Conservation (phyloP, 177 flowering plant species). For the Telopea speciosissima region DNA sequence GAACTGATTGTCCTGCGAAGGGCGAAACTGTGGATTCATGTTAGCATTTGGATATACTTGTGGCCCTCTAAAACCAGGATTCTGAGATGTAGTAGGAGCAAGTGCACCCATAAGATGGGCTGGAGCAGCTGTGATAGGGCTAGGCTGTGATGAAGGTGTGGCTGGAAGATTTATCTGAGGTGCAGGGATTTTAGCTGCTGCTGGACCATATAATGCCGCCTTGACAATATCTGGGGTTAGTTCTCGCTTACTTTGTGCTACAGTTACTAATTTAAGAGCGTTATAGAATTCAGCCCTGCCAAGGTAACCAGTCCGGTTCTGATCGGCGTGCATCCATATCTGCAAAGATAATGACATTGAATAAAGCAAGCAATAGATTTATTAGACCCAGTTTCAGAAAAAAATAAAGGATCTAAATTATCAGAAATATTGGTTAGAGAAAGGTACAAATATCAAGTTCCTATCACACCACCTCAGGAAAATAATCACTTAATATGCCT, state of each 20-base stretch:
- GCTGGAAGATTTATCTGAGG: slow-evolving; percentile 72
- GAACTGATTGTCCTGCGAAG: slow-evolving; percentile 40
- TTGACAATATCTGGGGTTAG: slow-evolving; percentile 88
- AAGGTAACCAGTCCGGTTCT: slow-evolving; percentile 62
- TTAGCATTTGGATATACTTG: slow-evolving; percentile 26
- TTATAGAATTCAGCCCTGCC: slow-evolving; percentile 84
- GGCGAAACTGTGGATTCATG: slow-evolving; percentile 41
- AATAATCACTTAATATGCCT: no score
- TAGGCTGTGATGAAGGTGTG: slow-evolving; percentile 38
- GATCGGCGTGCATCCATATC: slow-evolving; percentile 89
- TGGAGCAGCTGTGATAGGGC: slow-evolving; percentile 30
- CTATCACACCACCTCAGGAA: no score
- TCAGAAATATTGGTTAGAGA: no score
- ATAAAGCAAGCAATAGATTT: no score
- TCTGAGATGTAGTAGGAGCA: slow-evolving; percentile 35
- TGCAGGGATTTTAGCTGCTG: slow-evolving; percentile 90
- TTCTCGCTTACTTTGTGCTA: slow-evolving; percentile 90
- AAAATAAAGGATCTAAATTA: no score
- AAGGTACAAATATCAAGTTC: no score
- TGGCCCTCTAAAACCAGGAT: slow-evolving; percentile 44
- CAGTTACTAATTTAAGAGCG: slow-evolving; percentile 92
- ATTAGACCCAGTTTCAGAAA: no score
- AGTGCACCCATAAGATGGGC: slow-evolving; percentile 27
- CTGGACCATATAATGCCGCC: slow-evolving; percentile 86
- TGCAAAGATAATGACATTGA: slow-evolving; percentile 22